Evolutionary conservation across 169 alveolate genomes (phyloP), one percentile per base, ranked within the genome.

Genomic region (Toxoplasma gondii): DNA sequence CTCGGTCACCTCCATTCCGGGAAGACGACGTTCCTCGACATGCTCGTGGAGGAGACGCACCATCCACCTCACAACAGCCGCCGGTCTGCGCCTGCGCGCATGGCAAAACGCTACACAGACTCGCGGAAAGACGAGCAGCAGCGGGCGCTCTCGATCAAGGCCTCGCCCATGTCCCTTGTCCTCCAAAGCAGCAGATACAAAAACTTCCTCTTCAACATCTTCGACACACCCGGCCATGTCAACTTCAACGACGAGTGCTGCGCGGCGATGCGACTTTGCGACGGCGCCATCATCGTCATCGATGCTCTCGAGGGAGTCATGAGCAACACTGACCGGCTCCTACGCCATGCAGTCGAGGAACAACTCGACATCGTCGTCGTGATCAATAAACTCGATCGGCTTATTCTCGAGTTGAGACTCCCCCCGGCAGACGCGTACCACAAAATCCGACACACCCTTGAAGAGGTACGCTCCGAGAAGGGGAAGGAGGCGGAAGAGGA

Each of bases 381-480:
- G 38, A 80, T 99, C 80, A 99, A 99, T 95, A 99, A 99, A 93
- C 92, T 99, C 36, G 99, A 99, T 94, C 98, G 99, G 91, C 97
- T 99, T 91, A 97, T 98, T 24, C 95, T 99, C 91, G 99, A 99
- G 97, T 96, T 99, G 49, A 97, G 99, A 93, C 92, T 99, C 43
- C 99, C 99, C 39, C 99, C 99, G n/a, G 96, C 97, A 80, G 99
- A 99, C 96, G 99, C 99, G n/a, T 99, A 99, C 96, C 98, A 98
- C 92, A 99, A 99, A 95, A 97, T 99, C 67, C 97, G 98, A 22
- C 93, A 92, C 84, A 91, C 54, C 98, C 97, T 93, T 98, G 98
- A 97, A 91, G 98, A 83, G 98, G 96, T 94, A 38, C 29, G 88
- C 4, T 1, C n/a, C 31, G 5, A 34, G 78, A 54, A 5, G 10